Percentiles rank a stretch among this genome's conserved stretches.
These are phyloP conservation scores for Apiospora hydei DNA, from an alignment of 2,329 filamentous ascomycete species.

Conservation along the genomic window DNA sequence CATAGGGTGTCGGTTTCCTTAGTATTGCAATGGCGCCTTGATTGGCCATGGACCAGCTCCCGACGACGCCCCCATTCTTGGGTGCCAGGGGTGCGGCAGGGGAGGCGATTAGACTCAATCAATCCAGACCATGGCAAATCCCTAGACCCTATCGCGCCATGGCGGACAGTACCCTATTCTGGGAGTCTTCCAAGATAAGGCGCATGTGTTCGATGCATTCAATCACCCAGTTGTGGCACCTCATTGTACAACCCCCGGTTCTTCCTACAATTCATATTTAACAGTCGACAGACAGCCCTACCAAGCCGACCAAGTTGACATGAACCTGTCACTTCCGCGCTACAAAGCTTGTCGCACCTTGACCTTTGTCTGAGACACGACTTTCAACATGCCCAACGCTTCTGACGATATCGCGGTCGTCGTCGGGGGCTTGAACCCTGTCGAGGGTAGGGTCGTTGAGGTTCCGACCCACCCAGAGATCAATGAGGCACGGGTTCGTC, in stretches of 20 bases:
- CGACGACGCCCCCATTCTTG: background rate
- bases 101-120: background rate
- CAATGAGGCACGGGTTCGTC: slow-evolving; percentile 40
- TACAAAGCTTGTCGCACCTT: background rate
- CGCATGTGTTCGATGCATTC: background rate
- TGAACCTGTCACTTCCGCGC: background rate
- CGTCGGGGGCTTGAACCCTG: slow-evolving; percentile 38
- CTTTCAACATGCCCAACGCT: slow-evolving; percentile 18
- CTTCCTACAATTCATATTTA: background rate
- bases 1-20: background rate
- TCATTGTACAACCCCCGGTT: background rate
- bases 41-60: background rate
- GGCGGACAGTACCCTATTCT: background rate
- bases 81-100: slow-evolving; percentile 5
- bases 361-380: background rate
- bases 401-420: slow-evolving; percentile 33
- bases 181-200: background rate
- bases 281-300: background rate
- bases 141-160: slow-evolving; percentile 1
- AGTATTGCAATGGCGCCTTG: background rate
- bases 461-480: slow-evolving; percentile 40
- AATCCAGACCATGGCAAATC: slow-evolving; percentile 6
- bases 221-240: background rate
- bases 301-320: background rate
- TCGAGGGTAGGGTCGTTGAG: slow-evolving; percentile 41